phyloP scores from a whole-genome alignment of 2,329 filamentous ascomycete species.

The Aaosphaeria arxii region DNA sequence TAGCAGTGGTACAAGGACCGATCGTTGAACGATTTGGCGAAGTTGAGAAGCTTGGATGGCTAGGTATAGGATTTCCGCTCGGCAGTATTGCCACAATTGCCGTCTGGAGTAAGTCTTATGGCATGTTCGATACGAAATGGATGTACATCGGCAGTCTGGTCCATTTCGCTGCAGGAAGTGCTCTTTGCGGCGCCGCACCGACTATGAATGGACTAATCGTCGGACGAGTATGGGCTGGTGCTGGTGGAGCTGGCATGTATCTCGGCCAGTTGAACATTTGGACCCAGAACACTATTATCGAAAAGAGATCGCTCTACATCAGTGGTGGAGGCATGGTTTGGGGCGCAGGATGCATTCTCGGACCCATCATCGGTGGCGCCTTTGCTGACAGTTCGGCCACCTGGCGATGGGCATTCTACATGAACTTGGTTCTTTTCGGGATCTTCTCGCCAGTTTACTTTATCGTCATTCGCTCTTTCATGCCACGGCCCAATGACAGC shows the following conservation, averaged over 20 bases:
- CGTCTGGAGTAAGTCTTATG: constrained; percentile 36
- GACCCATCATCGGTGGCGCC: constrained; percentile 47
- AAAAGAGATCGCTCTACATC: constrained; percentile 23
- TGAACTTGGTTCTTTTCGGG: constrained; percentile 53
- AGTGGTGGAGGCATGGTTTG: constrained; percentile 31
- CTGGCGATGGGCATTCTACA: constrained; percentile 45
- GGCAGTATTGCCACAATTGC: constrained; percentile 9
- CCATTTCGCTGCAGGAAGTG: constrained; percentile 29
- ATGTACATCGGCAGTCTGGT: constrained; percentile 26
- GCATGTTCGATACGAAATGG: constrained; percentile 47
- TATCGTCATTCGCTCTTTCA: constrained; percentile 3
- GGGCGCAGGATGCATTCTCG: constrained; percentile 43
- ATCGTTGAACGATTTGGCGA: constrained; percentile 10
- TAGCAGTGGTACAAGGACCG: constrained; percentile 18
- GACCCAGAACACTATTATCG: not conserved
- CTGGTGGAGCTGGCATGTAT: constrained; percentile 47
- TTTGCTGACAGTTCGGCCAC: constrained; percentile 31
- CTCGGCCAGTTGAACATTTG: constrained; percentile 15
- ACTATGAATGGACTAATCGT: constrained; percentile 33
- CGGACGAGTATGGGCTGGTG: constrained; percentile 45
- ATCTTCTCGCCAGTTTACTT: constrained; percentile 34
- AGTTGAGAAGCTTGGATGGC: constrained; percentile 19
- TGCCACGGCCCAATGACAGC: not conserved
- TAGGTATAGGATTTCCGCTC: constrained; percentile 17
- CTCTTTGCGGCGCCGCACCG: constrained; percentile 32